Conservation (phyloP, 257 asterid species). For the Solanum gracilifrons region DNA sequence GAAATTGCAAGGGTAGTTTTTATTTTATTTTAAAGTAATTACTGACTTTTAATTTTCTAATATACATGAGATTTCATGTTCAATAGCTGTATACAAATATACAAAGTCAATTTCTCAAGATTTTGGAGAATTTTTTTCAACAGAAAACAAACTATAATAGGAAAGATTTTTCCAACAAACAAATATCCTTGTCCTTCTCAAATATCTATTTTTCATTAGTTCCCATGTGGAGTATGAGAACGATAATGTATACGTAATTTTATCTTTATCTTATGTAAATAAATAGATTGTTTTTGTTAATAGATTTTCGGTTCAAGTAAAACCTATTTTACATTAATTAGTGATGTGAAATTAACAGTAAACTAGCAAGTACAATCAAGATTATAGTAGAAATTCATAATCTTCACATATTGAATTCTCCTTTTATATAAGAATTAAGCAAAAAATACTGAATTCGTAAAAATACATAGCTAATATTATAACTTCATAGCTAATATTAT, state of each 20-base stretch:
- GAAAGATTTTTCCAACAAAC: background rate
- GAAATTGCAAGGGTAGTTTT: background rate
- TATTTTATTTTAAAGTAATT: background rate
- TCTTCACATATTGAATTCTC: fast-evolving
- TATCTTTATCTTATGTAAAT: background rate
- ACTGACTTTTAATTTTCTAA: background rate
- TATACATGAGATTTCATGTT: background rate
- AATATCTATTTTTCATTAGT: background rate
- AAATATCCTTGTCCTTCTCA: background rate
- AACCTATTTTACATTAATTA: background rate
- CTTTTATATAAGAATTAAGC: background rate
- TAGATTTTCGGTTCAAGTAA: background rate
- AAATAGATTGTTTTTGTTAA: fast-evolving
- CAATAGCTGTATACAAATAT: background rate
- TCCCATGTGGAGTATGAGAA: background rate
- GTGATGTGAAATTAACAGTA: background rate
- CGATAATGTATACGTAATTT: fast-evolving
- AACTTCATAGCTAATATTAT: background rate
- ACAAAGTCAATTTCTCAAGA: background rate
- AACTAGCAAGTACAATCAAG: fast-evolving
- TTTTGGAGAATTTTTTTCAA: background rate
- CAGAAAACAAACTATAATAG: background rate
- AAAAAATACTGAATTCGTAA: background rate
- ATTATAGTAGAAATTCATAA: background rate
- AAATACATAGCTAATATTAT: background rate